Base-by-base conservation (phyloP, 768 basidiomycete genomes). In the Lactarius deliciosus region DNA sequence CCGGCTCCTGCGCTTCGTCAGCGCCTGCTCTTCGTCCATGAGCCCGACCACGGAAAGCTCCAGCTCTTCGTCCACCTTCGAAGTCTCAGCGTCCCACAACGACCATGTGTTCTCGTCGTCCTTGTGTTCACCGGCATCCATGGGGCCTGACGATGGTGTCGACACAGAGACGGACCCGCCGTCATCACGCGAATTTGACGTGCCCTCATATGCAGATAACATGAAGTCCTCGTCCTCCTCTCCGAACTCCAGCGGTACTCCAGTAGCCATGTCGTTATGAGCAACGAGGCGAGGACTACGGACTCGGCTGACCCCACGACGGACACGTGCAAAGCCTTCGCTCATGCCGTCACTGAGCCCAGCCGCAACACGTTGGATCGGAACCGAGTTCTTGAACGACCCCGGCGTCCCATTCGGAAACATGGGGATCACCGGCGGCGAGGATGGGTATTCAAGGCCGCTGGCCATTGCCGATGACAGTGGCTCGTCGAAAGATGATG, bases 401-500 rank as follows among this genome's bases (percentile, higher is more conserved):
- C 79, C 78, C 5, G 76, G 74, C 1, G 74, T 73, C 20, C 91
- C 92, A 69, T 95, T 95, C 0, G 92, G 93, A 43, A 89, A 81
- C 85, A 92, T 91, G 0, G 94, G 94, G 1, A 94, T 81, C 38
- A 85, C 81, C 0, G 80, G 78, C 38, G 76, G 74, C 2, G 64
- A 75, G 20, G 74, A 78, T 28, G 80, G 75, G 63, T 84, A 79
- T 41, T 85, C 85, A 38, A 94, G 79, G 11, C 83, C 83, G 1
- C 83, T 85, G 0, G 85, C 75, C 65, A 96, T 83, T 0, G 94
- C 92, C 0, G 83, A 86, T 1, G 89, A 86, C 30, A 94, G 80
- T 0, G 91, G 90, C 70, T 89, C 91, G 73, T 94, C 91, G 67
- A 94, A 90, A 0, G 89, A 87, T 0, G 86, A 82, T 0, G 85